Base-by-base conservation (phyloP, 441 rosid genomes). In the Populus tomentosa region DNA sequence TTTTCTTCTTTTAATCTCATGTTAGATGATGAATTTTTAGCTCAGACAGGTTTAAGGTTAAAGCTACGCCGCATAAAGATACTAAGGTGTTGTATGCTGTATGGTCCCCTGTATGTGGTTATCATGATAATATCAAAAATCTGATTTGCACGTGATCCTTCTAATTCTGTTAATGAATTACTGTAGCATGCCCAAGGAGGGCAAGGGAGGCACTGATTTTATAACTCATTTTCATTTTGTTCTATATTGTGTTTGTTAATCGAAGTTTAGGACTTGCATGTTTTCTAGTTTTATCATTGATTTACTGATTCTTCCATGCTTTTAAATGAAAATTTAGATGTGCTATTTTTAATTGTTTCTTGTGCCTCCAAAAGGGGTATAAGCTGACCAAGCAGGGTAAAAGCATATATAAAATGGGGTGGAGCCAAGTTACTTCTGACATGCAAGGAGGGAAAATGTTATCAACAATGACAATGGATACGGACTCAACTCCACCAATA, bases 361-460 rank as follows among this genome's bases (percentile, higher is more conserved):
- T 78, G 79, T 65, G 33, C 80, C 46, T 70, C 72, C 80, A 69
- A 80, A 79, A 92, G 98, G 99, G 98, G 67, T 93, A 95, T 84
- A 91, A 88, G 85, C 80, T 95, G 76, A 88, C 98, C 13, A 91
- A 72, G 82, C 99, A 95, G 83, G 95, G 99, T 2, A 90, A 82
- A 80, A 89, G 89, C 86, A 79, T 95, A 35, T 69, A 81, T 79
- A 88, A 71, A 82, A 90, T 89, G 95, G 94, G 92, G 46, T 95
- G 99, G 99, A 83, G 70, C 75, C 94, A 79, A 89, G 93, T 89
- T 64, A 84, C 78, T 76, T 86, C 88, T 65, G 83, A 85, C 35
- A 79, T 26, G 70, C 87, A 84, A 81, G 93, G 92, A 32, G 87
- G 90, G 11, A 87, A 87, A 78, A 91, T 95, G 98, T 76, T 90